These are phyloP conservation scores for Botryobasidium botryosum DNA, from an alignment of 768 basidiomycete genomes.

Conservation along the genomic window DNA sequence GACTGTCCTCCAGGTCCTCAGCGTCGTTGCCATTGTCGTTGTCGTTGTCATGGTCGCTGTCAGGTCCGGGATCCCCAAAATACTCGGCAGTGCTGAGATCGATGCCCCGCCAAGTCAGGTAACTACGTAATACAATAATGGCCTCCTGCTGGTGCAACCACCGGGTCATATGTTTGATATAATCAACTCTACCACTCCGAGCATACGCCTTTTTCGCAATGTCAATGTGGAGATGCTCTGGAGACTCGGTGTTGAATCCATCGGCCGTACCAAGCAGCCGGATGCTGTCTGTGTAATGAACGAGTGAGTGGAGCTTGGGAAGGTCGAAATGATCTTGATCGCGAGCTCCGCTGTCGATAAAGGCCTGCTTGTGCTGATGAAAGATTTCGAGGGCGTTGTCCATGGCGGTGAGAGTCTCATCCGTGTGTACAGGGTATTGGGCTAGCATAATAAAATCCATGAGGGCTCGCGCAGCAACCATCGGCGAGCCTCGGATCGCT, in stretches of 20 bases:
- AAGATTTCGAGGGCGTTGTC: neutral
- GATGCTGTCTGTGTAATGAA: slow-evolving; percentile 19
- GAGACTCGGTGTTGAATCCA: slow-evolving; percentile 22
- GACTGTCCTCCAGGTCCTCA: too few relatives aligned
- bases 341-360: neutral
- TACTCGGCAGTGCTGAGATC: too few relatives aligned
- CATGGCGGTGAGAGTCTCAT: neutral
- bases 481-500: neutral
- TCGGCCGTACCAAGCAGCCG: slow-evolving; percentile 19
- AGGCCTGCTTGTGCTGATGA: slow-evolving; percentile 1
- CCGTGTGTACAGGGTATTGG: slow-evolving; percentile 18
- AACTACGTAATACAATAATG: neutral
- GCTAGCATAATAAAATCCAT: slow-evolving; percentile 24
- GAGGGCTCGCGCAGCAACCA: slow-evolving; percentile 15
- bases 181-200: slow-evolving; percentile 18
- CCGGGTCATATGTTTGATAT: slow-evolving; percentile 10
- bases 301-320: slow-evolving; percentile 22
- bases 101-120: neutral
- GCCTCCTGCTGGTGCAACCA: slow-evolving; percentile 3
- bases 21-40: too few relatives aligned
- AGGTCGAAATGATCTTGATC: slow-evolving; percentile 20
- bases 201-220: slow-evolving; percentile 20
- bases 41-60: too few relatives aligned
- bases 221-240: slow-evolving; percentile 29
- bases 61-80: too few relatives aligned